Conservation (phyloP, 352 stramenopile genomes). For the Pythium pyrilobum region DNA sequence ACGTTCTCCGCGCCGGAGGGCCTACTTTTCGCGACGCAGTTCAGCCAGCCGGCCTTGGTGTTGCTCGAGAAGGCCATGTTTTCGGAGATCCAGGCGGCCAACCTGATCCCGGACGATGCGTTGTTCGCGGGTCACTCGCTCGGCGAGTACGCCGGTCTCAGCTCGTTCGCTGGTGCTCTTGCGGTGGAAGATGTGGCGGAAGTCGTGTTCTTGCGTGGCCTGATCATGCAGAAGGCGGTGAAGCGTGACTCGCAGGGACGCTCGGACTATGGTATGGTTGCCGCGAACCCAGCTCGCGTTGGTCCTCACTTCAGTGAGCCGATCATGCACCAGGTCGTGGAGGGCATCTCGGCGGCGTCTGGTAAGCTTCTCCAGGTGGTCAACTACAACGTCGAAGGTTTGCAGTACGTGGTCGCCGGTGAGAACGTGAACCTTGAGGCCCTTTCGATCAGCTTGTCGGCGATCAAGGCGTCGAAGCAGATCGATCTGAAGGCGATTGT, state of each 20-base stretch:
- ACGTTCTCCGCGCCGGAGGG: slow-evolving; percentile 72
- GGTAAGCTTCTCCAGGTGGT: slow-evolving; percentile 81
- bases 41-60: slow-evolving; percentile 78
- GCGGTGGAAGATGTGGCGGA: slow-evolving; percentile 72
- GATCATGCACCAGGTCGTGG: slow-evolving; percentile 63
- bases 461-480: slow-evolving; percentile 26
- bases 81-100: slow-evolving; percentile 64
- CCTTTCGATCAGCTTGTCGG: slow-evolving; percentile 57
- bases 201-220: slow-evolving; percentile 78
- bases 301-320: slow-evolving; percentile 66
- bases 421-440: slow-evolving; percentile 81
- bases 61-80: slow-evolving; percentile 84
- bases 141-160: slow-evolving; percentile 82
- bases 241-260: slow-evolving; percentile 41
- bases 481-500: slow-evolving; percentile 52
- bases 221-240: slow-evolving; percentile 33
- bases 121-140: slow-evolving; percentile 87
- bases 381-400: slow-evolving; percentile 85
- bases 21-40: slow-evolving; percentile 84
- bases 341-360: slow-evolving; percentile 49
- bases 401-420: slow-evolving; percentile 83
- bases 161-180: slow-evolving; percentile 66
- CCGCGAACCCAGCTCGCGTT: slow-evolving; percentile 72
- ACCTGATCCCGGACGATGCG: slow-evolving; percentile 69
- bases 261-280: slow-evolving; percentile 88